phyloP scores from a whole-genome alignment of 805 yeast species.

The Candida xiaguanensis region DNA sequence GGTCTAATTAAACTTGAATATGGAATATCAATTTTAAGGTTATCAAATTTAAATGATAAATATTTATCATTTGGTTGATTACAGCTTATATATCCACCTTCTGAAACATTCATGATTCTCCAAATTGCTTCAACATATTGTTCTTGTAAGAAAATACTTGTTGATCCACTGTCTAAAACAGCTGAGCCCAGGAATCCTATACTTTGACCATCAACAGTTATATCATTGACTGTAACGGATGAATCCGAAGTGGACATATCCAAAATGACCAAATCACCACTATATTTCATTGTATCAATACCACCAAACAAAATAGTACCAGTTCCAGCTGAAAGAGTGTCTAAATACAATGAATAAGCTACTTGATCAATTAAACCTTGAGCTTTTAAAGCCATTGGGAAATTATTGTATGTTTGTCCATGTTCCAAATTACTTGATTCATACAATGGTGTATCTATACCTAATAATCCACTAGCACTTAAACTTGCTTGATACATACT shows the following conservation, averaged over 20 bases:
- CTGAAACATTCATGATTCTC: not conserved
- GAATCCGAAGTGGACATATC: not conserved
- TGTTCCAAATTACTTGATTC: constrained; percentile 8
- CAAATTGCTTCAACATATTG: not conserved
- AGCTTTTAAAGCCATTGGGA: constrained; percentile 26
- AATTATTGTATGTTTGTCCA: constrained; percentile 19
- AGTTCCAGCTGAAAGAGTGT: constrained; percentile 10
- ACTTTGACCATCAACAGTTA: not conserved
- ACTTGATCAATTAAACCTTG: constrained; percentile 27
- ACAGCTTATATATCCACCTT: constrained; percentile 30
- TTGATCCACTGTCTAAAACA: constrained; percentile 57
- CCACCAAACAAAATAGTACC: constrained; percentile 27
- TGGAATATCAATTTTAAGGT: constrained; percentile 12
- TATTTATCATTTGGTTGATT: constrained; percentile 18
- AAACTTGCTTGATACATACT: constrained; percentile 12
- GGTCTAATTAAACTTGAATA: constrained; percentile 11
- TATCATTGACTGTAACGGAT: constrained; percentile 4
- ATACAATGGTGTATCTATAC: constrained; percentile 13
- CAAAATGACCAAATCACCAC: constrained; percentile 15
- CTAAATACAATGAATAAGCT: constrained; percentile 31
- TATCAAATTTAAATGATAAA: constrained; percentile 40
- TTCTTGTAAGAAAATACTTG: constrained; percentile 45
- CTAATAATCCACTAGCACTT: constrained; percentile 15
- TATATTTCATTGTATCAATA: constrained; percentile 22
- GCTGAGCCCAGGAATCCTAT: constrained; percentile 17